Percentiles rank a stretch among this genome's conserved stretches.
Conservation (phyloP, 2,329 filamentous ascomycete genomes). For the Ascochyta pisi region DNA sequence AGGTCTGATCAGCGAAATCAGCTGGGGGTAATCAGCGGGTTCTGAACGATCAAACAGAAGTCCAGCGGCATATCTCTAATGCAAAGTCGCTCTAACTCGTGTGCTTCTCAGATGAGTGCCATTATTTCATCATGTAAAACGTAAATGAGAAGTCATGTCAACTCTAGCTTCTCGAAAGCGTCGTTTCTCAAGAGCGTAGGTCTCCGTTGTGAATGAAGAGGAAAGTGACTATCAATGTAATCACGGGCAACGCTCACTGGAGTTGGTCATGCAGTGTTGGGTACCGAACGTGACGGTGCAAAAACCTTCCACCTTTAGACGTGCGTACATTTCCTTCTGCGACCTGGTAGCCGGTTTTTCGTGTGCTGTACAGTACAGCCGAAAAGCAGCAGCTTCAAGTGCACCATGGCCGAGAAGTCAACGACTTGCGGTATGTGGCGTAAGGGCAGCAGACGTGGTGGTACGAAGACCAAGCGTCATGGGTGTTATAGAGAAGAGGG, state of each 20-base stretch:
- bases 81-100: neutral
- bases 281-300: neutral
- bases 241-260: neutral
- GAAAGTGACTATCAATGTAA: neutral
- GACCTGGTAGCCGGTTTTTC: slow-evolving; percentile 14
- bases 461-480: slow-evolving; percentile 4
- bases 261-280: neutral
- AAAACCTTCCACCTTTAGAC: neutral
- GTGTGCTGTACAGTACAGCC: slow-evolving; percentile 6
- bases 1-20: neutral
- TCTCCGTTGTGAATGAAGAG: neutral
- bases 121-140: neutral
- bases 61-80: neutral
- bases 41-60: neutral
- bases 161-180: too few species aligned
- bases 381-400: neutral
- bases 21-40: neutral
- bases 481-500: slow-evolving; percentile 1
- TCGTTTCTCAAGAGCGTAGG: too few species aligned
- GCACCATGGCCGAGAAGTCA: slow-evolving; percentile 1
- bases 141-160: too few species aligned
- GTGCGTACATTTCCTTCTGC: slow-evolving; percentile 1
- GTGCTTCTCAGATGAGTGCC: too few species aligned
- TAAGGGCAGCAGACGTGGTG: neutral
- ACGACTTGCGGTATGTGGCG: neutral